Conservation (phyloP, 1,284 basidiomycete species). For the Pyrrhoderma noxium region DNA sequence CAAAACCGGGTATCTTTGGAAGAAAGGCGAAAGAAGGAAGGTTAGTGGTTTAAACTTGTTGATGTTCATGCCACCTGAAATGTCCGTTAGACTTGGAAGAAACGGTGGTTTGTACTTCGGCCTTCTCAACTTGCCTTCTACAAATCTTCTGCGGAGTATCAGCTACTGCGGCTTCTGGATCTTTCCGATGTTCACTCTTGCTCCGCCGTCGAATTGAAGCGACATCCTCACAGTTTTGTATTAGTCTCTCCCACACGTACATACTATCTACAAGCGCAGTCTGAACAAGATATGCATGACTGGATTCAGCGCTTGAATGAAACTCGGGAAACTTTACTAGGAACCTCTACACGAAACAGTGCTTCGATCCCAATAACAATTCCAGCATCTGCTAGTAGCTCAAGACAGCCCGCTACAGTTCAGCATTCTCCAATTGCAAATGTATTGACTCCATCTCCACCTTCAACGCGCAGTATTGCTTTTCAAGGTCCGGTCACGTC, state of each 20-base stretch:
- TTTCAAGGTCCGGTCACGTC: slow-evolving; percentile 40
- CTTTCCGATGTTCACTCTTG: slow-evolving; percentile 88
- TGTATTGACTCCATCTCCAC: slow-evolving; percentile 26
- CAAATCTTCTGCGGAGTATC: slow-evolving; percentile 91
- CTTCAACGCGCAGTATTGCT: slow-evolving; percentile 22
- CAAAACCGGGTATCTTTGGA: slow-evolving; percentile 88
- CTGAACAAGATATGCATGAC: slow-evolving; percentile 61
- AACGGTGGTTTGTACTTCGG: slow-evolving; percentile 95
- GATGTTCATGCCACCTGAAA: slow-evolving; percentile 9
- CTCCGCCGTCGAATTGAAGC: slow-evolving; percentile 83
- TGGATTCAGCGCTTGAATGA: slow-evolving; percentile 86
- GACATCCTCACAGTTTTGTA: slow-evolving; percentile 85
- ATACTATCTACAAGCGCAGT: slow-evolving; percentile 86
- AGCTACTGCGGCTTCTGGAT: slow-evolving; percentile 85
- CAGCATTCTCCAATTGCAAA: slow-evolving; percentile 7
- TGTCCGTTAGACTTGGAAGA: slow-evolving; percentile 84
- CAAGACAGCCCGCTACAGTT: slow-evolving; percentile 9
- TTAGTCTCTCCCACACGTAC: slow-evolving; percentile 89
- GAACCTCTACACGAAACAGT: slow-evolving; percentile 52
- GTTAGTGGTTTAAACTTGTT: slow-evolving; percentile 35
- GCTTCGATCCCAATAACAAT: slow-evolving; percentile 44
- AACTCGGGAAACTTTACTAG: slow-evolving; percentile 58
- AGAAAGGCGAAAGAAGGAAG: slow-evolving; percentile 96
- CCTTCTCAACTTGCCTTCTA: slow-evolving; percentile 93
- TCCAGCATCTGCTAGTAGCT: slow-evolving; percentile 23